These are phyloP conservation scores for Besnoitia besnoiti DNA, from an alignment of 169 alveolate genomes.

Conservation along the genomic window DNA sequence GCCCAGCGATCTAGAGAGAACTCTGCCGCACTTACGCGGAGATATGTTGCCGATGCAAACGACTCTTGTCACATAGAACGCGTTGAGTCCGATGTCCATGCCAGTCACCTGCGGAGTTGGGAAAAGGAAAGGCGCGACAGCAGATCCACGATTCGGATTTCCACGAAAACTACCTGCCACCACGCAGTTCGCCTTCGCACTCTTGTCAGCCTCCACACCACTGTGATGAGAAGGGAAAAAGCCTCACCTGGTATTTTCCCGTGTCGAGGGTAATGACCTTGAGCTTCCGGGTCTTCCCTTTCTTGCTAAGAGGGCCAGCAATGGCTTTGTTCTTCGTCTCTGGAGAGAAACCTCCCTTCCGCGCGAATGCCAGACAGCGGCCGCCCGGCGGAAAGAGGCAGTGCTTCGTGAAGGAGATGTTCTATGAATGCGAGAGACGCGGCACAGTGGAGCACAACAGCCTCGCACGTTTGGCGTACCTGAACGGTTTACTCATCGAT, in stretches of 20 bases:
- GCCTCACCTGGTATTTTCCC: slow-evolving; percentile 24
- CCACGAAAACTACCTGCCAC: too few species aligned
- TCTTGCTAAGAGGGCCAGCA: background rate
- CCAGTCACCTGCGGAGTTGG: background rate
- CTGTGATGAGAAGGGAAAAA: background rate
- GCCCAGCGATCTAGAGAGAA: too few species aligned
- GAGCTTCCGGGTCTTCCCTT: slow-evolving; percentile 21
- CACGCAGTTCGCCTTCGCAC: too few species aligned
- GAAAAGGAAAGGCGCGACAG: background rate
- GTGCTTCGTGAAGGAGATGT: slow-evolving; percentile 1
- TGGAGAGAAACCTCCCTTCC: slow-evolving; percentile 36
- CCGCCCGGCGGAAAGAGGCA: slow-evolving; percentile 43
- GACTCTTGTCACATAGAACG: slow-evolving; percentile 6
- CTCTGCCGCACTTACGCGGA: slow-evolving; percentile 27
- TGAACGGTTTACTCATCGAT: too few species aligned
- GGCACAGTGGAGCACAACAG: background rate
- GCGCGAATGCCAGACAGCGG: slow-evolving; percentile 28
- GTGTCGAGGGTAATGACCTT: slow-evolving; percentile 28
- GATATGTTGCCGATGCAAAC: slow-evolving; percentile 13
- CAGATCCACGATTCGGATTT: too few species aligned
- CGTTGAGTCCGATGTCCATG: background rate
- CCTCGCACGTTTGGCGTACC: too few species aligned
- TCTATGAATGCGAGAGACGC: background rate
- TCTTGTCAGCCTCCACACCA: too few species aligned
- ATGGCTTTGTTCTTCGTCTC: slow-evolving; percentile 10